Base-by-base conservation (phyloP, 208 protist species). In the Porcisia deanei region DNA sequence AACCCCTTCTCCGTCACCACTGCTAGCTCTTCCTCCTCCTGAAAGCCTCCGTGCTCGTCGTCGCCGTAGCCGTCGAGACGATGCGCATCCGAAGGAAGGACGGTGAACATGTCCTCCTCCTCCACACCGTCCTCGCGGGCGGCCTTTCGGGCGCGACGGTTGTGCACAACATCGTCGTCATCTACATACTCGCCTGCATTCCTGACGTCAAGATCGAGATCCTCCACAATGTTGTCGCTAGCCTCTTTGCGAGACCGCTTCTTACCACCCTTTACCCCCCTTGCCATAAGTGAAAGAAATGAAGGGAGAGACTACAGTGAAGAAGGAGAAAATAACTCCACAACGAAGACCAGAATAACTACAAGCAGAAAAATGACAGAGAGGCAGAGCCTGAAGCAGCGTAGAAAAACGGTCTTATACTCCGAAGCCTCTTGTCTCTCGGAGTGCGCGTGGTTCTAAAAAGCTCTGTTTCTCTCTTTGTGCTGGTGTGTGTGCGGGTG, bases 11-110 rank as follows among this genome's bases (percentile, higher is more conserved):
- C 91, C 25, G 86, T 87, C 49, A 83, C 77, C 74, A 88, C 64
- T 30, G 94, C 94, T 49, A 96, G 77, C 60, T 88, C 82, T 75
- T 97, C 89, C 80, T 97, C 94, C 75, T 97, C 88, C 88, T 82
- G 63, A 34, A 85, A 71, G 73, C 92, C 91, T 37, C 85, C 92
- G 54, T 81, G 82, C 78, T 96, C 91, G 39, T 96, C 92, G 59
- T 95, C 90, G 71, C 87, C 91, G 75, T 93, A 94, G 39, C 91
- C 91, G 63, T 96, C 94, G 37, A 96, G 74, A 20, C 88, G 84
- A 78, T 97, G 94, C 67, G 94, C 94, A 66, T 97, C 94, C 9
- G 89, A 89, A 3, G 94, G 91, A 53, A 96, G 76, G 74, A 85
- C 80, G 20, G 75, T 60, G 71, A 75, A 69, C 63, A 76, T 72